phyloP scores from a whole-genome alignment of 495 filamentous ascomycete species.

The Bacidia rubella region DNA sequence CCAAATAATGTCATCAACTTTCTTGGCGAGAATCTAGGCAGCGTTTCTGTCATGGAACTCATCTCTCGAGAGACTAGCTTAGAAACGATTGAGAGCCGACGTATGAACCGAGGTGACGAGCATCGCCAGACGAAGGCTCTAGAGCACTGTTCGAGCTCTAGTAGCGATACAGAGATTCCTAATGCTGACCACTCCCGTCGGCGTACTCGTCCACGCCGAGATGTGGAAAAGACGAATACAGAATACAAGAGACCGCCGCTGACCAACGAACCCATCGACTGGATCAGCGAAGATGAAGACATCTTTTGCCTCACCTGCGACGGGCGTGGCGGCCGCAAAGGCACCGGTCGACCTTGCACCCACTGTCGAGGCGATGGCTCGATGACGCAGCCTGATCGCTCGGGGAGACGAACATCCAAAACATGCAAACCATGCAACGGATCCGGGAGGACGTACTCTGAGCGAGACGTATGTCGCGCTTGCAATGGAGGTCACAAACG shows the following conservation, averaged over 20 bases:
- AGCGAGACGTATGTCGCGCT: neutral
- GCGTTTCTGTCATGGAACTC: neutral
- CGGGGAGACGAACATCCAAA: neutral
- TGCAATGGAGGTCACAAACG: slow-evolving; percentile 3
- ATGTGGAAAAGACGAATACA: too few species aligned
- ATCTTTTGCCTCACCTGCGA: neutral
- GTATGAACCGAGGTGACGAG: neutral
- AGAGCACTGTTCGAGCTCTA: neutral
- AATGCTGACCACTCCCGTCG: too few species aligned
- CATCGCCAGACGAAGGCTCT: neutral
- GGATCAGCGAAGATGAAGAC: neutral
- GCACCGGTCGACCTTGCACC: neutral
- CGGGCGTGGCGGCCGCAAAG: slow-evolving; percentile 4
- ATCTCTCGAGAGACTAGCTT: neutral
- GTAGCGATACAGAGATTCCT: too few species aligned
- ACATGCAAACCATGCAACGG: neutral
- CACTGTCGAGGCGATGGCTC: neutral
- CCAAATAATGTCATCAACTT: neutral
- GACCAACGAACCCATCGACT: neutral
- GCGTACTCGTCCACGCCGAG: too few species aligned
- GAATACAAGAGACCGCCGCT: too few species aligned
- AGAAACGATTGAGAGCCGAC: neutral
- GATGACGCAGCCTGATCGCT: neutral
- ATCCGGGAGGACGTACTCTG: neutral
- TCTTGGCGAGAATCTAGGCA: neutral